phyloP scores from a whole-genome alignment of 108 stramenopile species.

The Conticribra guillardii region DNA sequence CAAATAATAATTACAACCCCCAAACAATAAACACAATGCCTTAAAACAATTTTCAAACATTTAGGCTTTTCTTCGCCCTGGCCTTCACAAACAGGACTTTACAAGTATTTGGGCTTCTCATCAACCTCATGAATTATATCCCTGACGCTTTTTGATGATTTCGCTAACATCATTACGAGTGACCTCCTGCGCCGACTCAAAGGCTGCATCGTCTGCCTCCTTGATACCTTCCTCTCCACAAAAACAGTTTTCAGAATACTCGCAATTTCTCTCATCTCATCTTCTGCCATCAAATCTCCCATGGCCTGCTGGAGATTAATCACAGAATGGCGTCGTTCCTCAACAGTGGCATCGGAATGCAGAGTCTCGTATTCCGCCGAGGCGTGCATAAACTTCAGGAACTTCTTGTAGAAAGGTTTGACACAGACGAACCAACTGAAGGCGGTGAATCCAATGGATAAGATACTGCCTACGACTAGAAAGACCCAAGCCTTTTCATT shows the following conservation, averaged over 20 bases:
- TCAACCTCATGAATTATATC: background rate
- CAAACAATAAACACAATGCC: no score
- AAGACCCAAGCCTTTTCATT: slow-evolving; percentile 27
- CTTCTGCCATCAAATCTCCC: slow-evolving; percentile 13
- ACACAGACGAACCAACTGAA: slow-evolving; percentile 21
- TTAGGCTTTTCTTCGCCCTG: no score
- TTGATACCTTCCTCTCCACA: background rate
- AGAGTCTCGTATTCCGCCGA: slow-evolving; percentile 30
- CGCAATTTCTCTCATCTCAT: slow-evolving; percentile 1
- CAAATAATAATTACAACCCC: no score
- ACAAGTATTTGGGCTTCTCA: background rate
- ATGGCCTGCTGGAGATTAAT: slow-evolving; percentile 11
- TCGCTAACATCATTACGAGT: background rate
- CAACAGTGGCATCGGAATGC: slow-evolving; percentile 6
- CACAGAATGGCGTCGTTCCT: slow-evolving; percentile 12
- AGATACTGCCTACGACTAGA: slow-evolving; percentile 7
- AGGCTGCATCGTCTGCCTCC: slow-evolving; percentile 10
- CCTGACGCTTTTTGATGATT: background rate
- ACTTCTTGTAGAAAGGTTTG: slow-evolving; percentile 29
- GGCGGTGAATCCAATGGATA: slow-evolving; percentile 5
- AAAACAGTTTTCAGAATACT: slow-evolving; percentile 8
- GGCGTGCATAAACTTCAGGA: slow-evolving; percentile 29
- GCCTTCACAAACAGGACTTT: no score
- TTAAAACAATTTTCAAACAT: no score
- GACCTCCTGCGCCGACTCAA: background rate